These are phyloP conservation scores for Rhodotorula sp. DNA, from an alignment of 1,284 basidiomycete species.

Conservation along the genomic window DNA sequence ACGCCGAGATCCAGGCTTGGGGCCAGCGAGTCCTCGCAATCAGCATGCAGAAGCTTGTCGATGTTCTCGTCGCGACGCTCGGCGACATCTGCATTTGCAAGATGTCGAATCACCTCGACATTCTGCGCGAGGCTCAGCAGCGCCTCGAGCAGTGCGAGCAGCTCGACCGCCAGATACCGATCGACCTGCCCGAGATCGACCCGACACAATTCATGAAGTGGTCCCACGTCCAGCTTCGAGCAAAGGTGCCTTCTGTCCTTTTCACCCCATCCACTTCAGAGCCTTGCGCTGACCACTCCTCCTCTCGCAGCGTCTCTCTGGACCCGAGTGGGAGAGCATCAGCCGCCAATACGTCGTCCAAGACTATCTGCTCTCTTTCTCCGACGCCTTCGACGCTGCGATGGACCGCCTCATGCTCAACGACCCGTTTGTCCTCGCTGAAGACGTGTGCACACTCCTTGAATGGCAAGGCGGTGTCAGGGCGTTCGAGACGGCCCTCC, in stretches of 20 bases:
- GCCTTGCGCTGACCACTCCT: background rate
- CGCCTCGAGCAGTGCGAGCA: conserved; percentile 34
- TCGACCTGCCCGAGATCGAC: conserved; percentile 36
- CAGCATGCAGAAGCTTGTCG: conserved; percentile 35
- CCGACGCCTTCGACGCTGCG: conserved; percentile 36
- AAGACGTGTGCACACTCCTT: conserved; percentile 31
- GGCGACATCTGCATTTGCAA: conserved; percentile 36
- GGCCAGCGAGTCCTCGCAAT: conserved; percentile 30
- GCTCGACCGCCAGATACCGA: conserved; percentile 34
- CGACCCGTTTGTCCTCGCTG: conserved; percentile 34
- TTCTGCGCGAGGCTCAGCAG: conserved; percentile 26
- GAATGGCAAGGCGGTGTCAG: conserved; percentile 35
- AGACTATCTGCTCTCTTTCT: conserved; percentile 35
- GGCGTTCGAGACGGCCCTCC: conserved; percentile 31
- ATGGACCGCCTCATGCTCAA: conserved; percentile 35
- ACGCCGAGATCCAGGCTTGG: conserved; percentile 29
- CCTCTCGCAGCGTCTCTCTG: conserved; percentile 17
- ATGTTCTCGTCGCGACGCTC: conserved; percentile 36
- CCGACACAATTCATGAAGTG: conserved; percentile 30
- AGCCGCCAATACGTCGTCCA: conserved; percentile 32
- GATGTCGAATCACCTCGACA: conserved; percentile 34
- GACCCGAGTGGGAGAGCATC: conserved; percentile 33
- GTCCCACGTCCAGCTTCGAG: conserved; percentile 29
- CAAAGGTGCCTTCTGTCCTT: conserved; percentile 8
- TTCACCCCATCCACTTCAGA: background rate